Conservation (phyloP, 495 filamentous ascomycete species). For the Aspergillus sparsus region DNA sequence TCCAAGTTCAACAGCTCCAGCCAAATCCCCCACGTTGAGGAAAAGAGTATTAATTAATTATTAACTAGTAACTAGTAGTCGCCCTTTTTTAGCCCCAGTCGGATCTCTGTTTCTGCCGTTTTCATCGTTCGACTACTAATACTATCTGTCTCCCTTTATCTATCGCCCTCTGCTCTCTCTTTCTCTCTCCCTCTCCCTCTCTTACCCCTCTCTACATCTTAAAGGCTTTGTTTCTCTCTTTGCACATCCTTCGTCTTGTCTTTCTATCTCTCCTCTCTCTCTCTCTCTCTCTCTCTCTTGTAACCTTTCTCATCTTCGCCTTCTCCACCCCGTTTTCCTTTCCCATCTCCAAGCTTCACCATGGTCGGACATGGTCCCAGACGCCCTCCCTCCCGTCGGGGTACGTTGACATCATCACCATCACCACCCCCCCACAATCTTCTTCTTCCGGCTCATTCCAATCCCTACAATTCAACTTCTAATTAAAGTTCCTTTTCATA, state of each 20-base stretch:
- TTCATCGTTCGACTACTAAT: too few species aligned
- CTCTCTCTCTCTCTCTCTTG: conserved; percentile 4
- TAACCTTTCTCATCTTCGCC: conserved; percentile 11
- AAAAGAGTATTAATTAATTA: too few species aligned
- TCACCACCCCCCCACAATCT: conserved; percentile 17
- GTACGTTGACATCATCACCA: conserved; percentile 46
- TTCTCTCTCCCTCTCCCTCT: background rate
- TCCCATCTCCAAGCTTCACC: conserved; percentile 33
- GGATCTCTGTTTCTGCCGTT: too few species aligned
- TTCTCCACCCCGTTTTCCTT: background rate
- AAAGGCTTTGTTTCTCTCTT: conserved; percentile 4
- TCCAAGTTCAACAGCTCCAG: background rate
- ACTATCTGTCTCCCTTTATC: too few species aligned
- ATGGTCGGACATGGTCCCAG: conserved; percentile 79
- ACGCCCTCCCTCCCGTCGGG: conserved; percentile 73
- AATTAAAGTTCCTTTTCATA: conserved; percentile 36
- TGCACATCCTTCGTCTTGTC: background rate
- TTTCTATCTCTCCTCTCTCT: conserved; percentile 14
- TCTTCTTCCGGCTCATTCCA: conserved; percentile 12
- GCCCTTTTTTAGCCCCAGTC: too few species aligned
- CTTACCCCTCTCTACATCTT: conserved; percentile 6
- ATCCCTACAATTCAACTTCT: conserved; percentile 16
- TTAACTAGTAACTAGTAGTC: too few species aligned
- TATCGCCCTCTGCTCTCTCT: background rate
- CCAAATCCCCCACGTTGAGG: conserved; percentile 7